Base-by-base conservation (phyloP, 108 stramenopile genomes). In the Cyclostephanos tholiformis region DNA sequence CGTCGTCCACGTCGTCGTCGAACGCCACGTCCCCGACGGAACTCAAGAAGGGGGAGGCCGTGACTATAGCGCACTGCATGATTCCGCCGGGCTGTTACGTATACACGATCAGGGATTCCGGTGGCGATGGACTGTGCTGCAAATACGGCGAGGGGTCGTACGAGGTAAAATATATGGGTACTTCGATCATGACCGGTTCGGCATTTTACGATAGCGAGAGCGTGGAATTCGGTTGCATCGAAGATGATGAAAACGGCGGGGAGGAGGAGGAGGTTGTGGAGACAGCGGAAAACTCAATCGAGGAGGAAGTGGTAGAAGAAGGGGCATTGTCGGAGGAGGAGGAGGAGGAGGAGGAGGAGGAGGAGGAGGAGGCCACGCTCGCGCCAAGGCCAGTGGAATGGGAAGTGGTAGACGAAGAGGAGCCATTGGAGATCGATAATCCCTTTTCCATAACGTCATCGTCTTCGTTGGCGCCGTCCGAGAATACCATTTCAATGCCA, bases 121-220 rank as follows among this genome's bases (percentile, higher is more conserved):
- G 70, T 2, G 77, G 78, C 7, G 84, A 84, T 74, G 84, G 84
- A 11, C 35, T 84, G 12, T 83, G 82, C 27, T 83, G 82, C 58
- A 74, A 75, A 17, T 53, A 75, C 49, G 82, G 82, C 2, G 64
- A 70, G 14, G 82, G 82, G 7, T 38, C 20, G 7, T 83, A 83
- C 46, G 63, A 55, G 22, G 63, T 79, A 11, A 65, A 52, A 38
- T 75, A 65, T 53, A 67, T 68, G 17, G 76, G 76, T 10, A 50
- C 68, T 27, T 23, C 43, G 2, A 38, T 73, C 2, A 77, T 62
- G 51, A 38, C n/a, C 2, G 81, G 81, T 17, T 39, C 30, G 35
- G 46, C 70, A 13, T 82, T 77, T 56, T 82, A 80, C 60, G 80
- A 80, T 35, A 16, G 8, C 6, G 80, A 80, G 36, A 67, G 44